phyloP scores from a whole-genome alignment of 2,329 filamentous ascomycete genomes.

The Bipolaris sorokiniana region DNA sequence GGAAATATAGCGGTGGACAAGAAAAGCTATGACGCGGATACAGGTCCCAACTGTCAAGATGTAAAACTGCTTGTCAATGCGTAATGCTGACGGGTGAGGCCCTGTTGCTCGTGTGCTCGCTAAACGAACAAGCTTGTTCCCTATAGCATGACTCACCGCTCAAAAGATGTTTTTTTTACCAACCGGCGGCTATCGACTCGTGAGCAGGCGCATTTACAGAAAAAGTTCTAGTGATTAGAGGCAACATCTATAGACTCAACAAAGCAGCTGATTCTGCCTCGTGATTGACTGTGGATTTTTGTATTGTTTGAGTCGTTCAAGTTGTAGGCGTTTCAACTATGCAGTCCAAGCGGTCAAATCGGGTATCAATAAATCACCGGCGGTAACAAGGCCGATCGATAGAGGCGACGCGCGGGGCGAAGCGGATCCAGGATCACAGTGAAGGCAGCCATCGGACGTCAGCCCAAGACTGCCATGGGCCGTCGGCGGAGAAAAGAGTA shows the following conservation, averaged over 20 bases:
- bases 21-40: slow-evolving; percentile 29
- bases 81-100: slow-evolving; percentile 20
- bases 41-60: slow-evolving; percentile 17
- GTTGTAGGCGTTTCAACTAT: slow-evolving; percentile 12
- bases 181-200: slow-evolving; percentile 5
- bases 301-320: not conserved
- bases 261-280: slow-evolving; percentile 12
- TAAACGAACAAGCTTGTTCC: slow-evolving; percentile 24
- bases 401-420: slow-evolving; percentile 8
- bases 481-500: slow-evolving; percentile 3
- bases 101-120: slow-evolving; percentile 24
- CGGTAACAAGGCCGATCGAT: slow-evolving; percentile 20
- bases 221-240: slow-evolving; percentile 2
- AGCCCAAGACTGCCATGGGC: slow-evolving; percentile 9
- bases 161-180: slow-evolving; percentile 5
- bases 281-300: slow-evolving; percentile 4
- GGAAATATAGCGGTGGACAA: slow-evolving; percentile 15
- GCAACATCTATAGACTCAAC: not conserved
- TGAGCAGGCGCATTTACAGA: slow-evolving; percentile 2
- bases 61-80: slow-evolving; percentile 30
- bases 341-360: slow-evolving; percentile 12
- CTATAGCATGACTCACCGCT: slow-evolving; percentile 31
- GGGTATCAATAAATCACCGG: slow-evolving; percentile 8
- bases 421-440: slow-evolving; percentile 13
- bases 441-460: slow-evolving; percentile 16